Evolutionary conservation across 331 rosid genomes (phyloP).

Genomic region (Malus hybrid): DNA sequence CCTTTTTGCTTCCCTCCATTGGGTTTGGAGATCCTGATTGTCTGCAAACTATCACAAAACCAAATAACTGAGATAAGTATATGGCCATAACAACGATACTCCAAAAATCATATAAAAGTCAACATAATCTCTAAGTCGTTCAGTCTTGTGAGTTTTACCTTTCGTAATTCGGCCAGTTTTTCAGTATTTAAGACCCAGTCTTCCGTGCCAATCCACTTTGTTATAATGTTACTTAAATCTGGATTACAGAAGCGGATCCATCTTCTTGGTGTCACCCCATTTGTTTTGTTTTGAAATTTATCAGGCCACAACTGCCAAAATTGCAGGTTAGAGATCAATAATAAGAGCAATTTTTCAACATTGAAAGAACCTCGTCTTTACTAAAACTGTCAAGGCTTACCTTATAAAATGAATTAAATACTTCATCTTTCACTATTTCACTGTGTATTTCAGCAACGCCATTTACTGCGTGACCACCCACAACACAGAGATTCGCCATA

Average conservation of each 20-base stretch:
- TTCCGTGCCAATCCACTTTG: constrained; percentile 74
- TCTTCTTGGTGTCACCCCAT: constrained; percentile 99
- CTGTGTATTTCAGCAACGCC: constrained; percentile 99
- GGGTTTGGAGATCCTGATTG: constrained; percentile 70
- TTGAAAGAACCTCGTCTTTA: constrained; percentile 4
- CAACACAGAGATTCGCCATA: constrained; percentile 96
- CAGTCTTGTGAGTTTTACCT: constrained; percentile 33
- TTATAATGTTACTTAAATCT: constrained; percentile 61
- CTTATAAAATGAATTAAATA: constrained; percentile 81
- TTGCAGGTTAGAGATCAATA: constrained; percentile 18
- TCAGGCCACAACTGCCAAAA: constrained; percentile 86
- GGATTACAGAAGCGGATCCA: constrained; percentile 97
- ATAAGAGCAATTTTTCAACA: neutral
- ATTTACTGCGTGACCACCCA: constrained; percentile 95
- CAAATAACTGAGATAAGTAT: constrained; percentile 22
- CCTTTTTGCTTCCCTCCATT: constrained; percentile 83
- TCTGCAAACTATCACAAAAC: constrained; percentile 59
- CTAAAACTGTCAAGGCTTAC: constrained; percentile 26
- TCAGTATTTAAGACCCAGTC: constrained; percentile 89
- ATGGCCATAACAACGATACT: constrained; percentile 10
- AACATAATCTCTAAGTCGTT: neutral
- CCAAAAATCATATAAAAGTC: neutral
- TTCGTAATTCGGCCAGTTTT: constrained; percentile 63
- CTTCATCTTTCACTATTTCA: constrained; percentile 90
- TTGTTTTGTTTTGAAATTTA: constrained; percentile 96